Evolutionary conservation across 495 filamentous ascomycete species (phyloP).

Genomic region (Penicillium atrosanguineum): DNA sequence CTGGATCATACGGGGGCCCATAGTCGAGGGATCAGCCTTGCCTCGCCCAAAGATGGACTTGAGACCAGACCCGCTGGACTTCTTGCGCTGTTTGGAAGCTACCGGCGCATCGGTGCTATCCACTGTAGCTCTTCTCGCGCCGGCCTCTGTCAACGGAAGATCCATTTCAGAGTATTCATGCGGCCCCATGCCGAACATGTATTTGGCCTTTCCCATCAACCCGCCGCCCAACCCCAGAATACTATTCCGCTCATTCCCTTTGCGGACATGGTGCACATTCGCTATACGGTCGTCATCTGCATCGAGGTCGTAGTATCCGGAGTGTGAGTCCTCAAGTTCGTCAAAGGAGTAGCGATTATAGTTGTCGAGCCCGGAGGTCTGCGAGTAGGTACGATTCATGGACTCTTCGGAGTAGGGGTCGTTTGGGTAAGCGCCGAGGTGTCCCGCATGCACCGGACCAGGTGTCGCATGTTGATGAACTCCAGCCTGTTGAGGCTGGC

Average conservation of each 20-base stretch:
- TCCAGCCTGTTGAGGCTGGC: conserved; percentile 46
- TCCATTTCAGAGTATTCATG: conserved; percentile 95
- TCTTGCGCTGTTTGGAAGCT: conserved; percentile 47
- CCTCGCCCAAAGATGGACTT: conserved; percentile 91
- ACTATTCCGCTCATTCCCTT: conserved; percentile 76
- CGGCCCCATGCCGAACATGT: conserved; percentile 85
- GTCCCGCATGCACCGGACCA: conserved; percentile 25
- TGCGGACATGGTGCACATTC: conserved; percentile 50
- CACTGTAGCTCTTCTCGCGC: conserved; percentile 47
- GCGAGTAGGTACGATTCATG: conserved; percentile 64
- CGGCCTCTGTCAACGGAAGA: conserved; percentile 82
- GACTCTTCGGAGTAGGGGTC: conserved; percentile 49
- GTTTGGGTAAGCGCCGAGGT: conserved; percentile 29
- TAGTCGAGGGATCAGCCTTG: conserved; percentile 81
- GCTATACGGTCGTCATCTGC: conserved; percentile 56
- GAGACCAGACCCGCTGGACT: conserved; percentile 69
- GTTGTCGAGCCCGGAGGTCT: conserved; percentile 78
- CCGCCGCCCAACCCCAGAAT: conserved; percentile 83
- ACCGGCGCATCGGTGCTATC: conserved; percentile 34
- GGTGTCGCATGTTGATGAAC: conserved; percentile 22
- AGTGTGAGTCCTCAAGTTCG: conserved; percentile 74
- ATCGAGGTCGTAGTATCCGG: conserved; percentile 59
- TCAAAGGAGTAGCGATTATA: conserved; percentile 88
- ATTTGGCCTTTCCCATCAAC: conserved; percentile 79
- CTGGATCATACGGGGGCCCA: conserved; percentile 91